These are phyloP conservation scores for Nepenthes alata DNA, from an alignment of 179 eudicot species.

Conservation along the genomic window DNA sequence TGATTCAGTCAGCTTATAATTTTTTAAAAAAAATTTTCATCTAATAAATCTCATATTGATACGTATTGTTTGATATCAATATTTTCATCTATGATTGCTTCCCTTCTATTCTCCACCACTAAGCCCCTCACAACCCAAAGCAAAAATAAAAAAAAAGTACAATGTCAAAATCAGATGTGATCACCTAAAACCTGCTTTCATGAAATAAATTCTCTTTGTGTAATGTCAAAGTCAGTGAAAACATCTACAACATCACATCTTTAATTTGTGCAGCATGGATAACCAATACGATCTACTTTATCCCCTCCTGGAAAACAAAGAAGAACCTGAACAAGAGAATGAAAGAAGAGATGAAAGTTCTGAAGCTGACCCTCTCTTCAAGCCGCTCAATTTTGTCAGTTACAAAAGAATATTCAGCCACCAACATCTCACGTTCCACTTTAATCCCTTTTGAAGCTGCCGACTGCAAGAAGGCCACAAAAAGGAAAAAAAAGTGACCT, in stretches of 20 bases:
- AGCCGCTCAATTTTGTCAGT: slow-evolving; percentile 55
- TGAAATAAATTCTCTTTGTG: no score
- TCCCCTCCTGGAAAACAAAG: neutral
- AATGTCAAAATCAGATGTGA: no score
- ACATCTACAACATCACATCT: neutral
- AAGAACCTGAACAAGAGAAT: neutral
- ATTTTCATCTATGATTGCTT: no score
- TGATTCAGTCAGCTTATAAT: no score
- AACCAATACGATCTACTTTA: neutral
- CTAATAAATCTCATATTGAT: no score
- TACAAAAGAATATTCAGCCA: slow-evolving; percentile 54
- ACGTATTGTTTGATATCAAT: no score
- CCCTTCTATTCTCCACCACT: no score
- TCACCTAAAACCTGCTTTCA: no score
- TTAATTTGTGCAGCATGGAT: neutral
- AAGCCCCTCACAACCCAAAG: no score
- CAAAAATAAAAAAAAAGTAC: no score
- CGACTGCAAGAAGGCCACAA: slow-evolving; percentile 21
- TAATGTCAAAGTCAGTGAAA: no score
- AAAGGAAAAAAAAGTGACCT: neutral
- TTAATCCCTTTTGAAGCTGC: slow-evolving; percentile 49
- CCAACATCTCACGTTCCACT: slow-evolving; percentile 66
- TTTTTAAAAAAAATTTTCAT: no score
- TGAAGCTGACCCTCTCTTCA: slow-evolving; percentile 49
- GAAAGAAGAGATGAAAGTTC: neutral